Percentiles rank a stretch among this genome's conserved stretches.
Conservation (phyloP, 148 eudicot genomes). For the Rhododendron ovatum region DNA sequence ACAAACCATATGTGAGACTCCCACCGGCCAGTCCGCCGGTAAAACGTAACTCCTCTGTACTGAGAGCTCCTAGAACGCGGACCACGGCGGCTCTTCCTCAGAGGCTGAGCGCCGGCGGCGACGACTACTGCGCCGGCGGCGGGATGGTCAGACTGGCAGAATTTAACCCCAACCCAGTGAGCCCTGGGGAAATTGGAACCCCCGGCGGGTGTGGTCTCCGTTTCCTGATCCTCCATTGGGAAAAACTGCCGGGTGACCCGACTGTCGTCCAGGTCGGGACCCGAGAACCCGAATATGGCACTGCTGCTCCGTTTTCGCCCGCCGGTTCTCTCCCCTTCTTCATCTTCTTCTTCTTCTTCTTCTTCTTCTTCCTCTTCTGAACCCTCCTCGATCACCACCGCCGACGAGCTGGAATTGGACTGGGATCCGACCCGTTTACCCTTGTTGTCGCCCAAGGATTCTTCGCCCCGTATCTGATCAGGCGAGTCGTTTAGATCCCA, state of each 20-base stretch:
- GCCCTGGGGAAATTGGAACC: constrained; percentile 45
- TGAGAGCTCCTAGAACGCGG: constrained; percentile 94
- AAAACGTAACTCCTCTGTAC: constrained; percentile 88
- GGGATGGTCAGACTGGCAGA: constrained; percentile 29
- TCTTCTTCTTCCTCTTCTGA: constrained; percentile 24
- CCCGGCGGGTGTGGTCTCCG: constrained; percentile 4
- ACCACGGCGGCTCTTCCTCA: constrained; percentile 85
- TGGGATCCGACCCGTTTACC: constrained; percentile 48
- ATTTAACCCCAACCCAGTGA: constrained; percentile 80
- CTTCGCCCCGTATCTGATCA: constrained; percentile 33
- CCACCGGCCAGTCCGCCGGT: constrained; percentile 98
- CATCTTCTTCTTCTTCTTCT: background rate
- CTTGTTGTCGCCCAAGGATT: constrained; percentile 45
- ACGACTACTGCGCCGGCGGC: constrained; percentile 22
- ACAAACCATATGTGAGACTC: constrained; percentile 91
- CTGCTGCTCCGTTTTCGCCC: constrained; percentile 21
- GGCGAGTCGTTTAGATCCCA: constrained; percentile 95
- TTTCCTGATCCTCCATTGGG: constrained; percentile 44
- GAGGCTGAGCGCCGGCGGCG: constrained; percentile 44
- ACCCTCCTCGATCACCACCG: constrained; percentile 38
- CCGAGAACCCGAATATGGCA: constrained; percentile 64
- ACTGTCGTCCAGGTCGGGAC: background rate
- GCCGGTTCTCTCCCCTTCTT: constrained; percentile 14
- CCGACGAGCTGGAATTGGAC: constrained; percentile 73
- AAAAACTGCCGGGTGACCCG: constrained; percentile 89